phyloP scores from a whole-genome alignment of 177 flowering plant genomes.

The Vitis hybrid region DNA sequence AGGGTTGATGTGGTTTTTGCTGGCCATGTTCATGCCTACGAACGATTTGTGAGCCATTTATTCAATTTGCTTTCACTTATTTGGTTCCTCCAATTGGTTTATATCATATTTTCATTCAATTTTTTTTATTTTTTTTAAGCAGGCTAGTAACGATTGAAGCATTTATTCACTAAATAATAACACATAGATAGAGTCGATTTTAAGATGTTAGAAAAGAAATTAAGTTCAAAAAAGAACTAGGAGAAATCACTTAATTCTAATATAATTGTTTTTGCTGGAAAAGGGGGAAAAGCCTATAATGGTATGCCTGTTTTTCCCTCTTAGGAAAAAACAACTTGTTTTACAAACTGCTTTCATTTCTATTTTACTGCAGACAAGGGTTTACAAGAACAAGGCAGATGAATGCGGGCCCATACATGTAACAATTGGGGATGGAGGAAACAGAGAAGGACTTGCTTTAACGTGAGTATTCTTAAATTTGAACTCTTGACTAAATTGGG shows the following conservation, averaged over 20 bases:
- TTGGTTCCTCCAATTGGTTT: background rate
- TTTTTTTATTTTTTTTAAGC: too few species aligned
- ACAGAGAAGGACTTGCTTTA: conserved; percentile 84
- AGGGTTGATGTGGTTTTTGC: conserved; percentile 61
- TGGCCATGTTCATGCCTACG: conserved; percentile 77
- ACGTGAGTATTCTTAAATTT: conserved; percentile 37
- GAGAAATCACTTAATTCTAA: too few species aligned
- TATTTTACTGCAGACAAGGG: conserved; percentile 51
- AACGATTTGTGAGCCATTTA: conserved; percentile 54
- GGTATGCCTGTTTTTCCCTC: background rate
- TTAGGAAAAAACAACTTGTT: too few species aligned
- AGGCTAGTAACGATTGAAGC: too few species aligned
- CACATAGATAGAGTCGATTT: too few species aligned
- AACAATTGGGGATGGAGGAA: conserved; percentile 93
- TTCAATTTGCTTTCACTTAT: background rate
- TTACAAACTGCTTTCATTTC: too few species aligned
- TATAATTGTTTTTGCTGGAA: too few species aligned
- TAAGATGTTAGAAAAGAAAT: too few species aligned
- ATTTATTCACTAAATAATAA: too few species aligned
- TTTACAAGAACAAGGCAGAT: conserved; percentile 53
- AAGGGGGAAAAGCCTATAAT: too few species aligned
- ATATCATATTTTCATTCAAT: background rate
- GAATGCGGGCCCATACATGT: conserved; percentile 72
- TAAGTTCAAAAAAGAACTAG: too few species aligned
- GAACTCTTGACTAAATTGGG: too few species aligned